Base-by-base conservation (phyloP, 768 basidiomycete species). In the Boletellus sp. region DNA sequence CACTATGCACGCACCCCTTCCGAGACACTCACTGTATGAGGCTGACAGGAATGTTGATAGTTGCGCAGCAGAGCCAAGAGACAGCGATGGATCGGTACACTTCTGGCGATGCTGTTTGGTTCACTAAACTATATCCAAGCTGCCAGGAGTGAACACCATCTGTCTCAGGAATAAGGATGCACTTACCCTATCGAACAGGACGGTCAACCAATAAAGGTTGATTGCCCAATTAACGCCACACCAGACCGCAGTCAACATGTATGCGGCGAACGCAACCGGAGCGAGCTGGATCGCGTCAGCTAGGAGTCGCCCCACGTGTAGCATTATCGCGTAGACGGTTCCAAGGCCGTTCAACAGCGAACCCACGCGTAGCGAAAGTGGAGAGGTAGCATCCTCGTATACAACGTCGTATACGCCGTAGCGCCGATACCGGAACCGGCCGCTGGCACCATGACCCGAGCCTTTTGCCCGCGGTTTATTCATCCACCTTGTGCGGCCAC, bases 201-300 rank as follows among this genome's bases (percentile, higher is more conserved):
- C 23, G 28, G 66, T 64, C 2, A 69, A 59, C 23, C 72, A 55
- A 45, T 65, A 72, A 11, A 76, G 57, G 5, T 70, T 67, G 12
- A 74, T 42, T 1, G 70, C 71, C 2, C 68, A 60, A n/a, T 66
- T 57, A 15, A 68, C 26, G 31, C 69, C 56, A 15, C 51, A 36
- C 71, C 72, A 71, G 6, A 68, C 10, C 17, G 56, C 57, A 15
- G 61, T 66, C 4, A 64, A 33, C 32, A 70, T 48, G 43, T 70
- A 70, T 2, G 38, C 41, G 10, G 43, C 24, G 16, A 65, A 53
- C 13, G 53, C 34, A 11, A 3, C 38, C 4, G 65, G 65, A 1
- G 63, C 65, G 17, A 67, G 57, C 28, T 20, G 22, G 44, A 55
- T 36, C 16, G 59, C 44, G 43, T 66, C 65, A 3, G 26, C n/a